Conservation (phyloP, 2,329 filamentous ascomycete genomes). For the Blastomyces percursus region DNA sequence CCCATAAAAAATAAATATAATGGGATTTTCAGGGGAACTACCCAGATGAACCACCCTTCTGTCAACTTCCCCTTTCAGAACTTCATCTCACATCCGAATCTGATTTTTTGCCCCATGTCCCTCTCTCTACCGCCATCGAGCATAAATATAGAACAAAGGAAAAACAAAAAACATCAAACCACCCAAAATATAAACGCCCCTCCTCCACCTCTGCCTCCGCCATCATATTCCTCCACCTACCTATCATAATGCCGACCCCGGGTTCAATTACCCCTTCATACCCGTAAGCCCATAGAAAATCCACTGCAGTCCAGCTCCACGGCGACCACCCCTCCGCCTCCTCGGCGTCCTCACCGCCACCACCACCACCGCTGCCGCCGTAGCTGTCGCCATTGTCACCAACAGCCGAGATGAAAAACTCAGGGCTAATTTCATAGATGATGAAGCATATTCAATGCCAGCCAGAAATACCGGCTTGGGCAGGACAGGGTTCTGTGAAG, state of each 20-base stretch:
- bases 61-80: not conserved
- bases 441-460: conserved; percentile 31
- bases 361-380: not conserved
- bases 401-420: conserved; percentile 14
- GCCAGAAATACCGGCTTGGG: conserved; percentile 23
- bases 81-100: not conserved
- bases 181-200: conserved; percentile 4
- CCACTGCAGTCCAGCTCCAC: conserved; percentile 8
- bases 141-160: not conserved
- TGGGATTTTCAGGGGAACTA: not conserved
- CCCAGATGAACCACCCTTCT: not conserved
- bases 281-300: conserved; percentile 30
- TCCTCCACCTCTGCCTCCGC: conserved; percentile 8
- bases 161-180: not conserved
- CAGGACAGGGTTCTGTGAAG: conserved; percentile 24
- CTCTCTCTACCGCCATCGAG: conserved; percentile 5
- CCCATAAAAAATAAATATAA: no score
- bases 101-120: conserved; percentile 9
- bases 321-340: conserved; percentile 14
- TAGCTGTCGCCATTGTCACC: conserved; percentile 10
- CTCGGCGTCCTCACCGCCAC: conserved; percentile 6
- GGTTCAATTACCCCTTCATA: conserved; percentile 41
- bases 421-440: conserved; percentile 21
- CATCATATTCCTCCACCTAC: conserved; percentile 34
- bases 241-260: conserved; percentile 38